A percentile compares a stretch with the other conserved stretches of the same genome.
These are phyloP conservation scores for Diplosphaera chodatii DNA, from an alignment of 139 green algal species.

Conservation along the genomic window DNA sequence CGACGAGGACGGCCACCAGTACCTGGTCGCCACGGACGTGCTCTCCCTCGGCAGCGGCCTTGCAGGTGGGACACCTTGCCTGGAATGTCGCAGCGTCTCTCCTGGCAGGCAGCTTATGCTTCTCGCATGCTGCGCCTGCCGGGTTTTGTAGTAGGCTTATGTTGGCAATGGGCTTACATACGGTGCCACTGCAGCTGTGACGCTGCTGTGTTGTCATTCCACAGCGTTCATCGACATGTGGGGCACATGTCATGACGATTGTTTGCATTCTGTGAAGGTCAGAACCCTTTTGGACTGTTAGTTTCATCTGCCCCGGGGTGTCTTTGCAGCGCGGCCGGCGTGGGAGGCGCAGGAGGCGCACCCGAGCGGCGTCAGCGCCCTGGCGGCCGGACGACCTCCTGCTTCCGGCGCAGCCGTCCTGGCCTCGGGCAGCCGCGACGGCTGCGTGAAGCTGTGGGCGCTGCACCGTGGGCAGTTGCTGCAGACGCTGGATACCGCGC, in stretches of 20 bases:
- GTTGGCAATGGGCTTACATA: no score
- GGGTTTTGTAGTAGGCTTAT: no score
- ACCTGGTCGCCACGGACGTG: slow-evolving; percentile 53
- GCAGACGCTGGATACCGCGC: slow-evolving; percentile 7
- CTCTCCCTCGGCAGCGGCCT: slow-evolving; percentile 42
- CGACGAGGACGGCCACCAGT: slow-evolving; percentile 50
- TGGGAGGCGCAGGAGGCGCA: not conserved
- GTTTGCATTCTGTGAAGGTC: no score
- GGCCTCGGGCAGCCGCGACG: slow-evolving; percentile 39
- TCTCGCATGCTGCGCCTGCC: not conserved
- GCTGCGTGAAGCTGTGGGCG: slow-evolving; percentile 26
- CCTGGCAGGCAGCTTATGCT: no score
- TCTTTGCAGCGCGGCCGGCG: not conserved
- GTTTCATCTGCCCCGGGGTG: not conserved
- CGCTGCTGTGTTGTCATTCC: no score
- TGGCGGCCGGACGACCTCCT: not conserved
- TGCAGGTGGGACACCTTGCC: no score
- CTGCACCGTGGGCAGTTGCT: slow-evolving; percentile 5
- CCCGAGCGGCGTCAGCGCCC: not conserved
- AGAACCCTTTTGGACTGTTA: no score
- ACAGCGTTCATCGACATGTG: not conserved
- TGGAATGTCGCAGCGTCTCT: no score
- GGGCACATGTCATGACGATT: slow-evolving; percentile 12
- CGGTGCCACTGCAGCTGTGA: no score
- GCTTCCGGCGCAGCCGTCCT: slow-evolving; percentile 24